A percentile compares a stretch with the other conserved stretches of the same genome.
Conservation (phyloP, 352 stramenopile species). For the Blastocystis hominis region DNA sequence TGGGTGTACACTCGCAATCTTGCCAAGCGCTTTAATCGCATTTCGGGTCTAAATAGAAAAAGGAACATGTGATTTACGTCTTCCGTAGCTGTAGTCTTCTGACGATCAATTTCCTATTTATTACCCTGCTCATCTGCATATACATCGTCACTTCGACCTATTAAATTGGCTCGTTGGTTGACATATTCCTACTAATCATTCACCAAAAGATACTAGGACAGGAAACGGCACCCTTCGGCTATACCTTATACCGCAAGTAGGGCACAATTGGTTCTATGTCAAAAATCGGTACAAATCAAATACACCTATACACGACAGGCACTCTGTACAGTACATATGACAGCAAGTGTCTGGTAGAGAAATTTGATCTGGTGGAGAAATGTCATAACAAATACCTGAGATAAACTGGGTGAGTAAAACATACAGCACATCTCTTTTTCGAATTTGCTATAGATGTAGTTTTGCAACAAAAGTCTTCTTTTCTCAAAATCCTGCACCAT, state of each 20-base stretch:
- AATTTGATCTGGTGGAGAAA: not conserved
- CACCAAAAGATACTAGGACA: too few relatives aligned
- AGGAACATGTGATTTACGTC: not conserved
- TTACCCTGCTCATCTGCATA: not conserved
- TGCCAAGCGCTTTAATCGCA: not conserved
- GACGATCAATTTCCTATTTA: not conserved
- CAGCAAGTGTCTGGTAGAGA: not conserved
- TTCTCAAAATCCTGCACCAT: not conserved
- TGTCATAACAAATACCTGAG: conserved; percentile 18
- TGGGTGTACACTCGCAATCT: not conserved
- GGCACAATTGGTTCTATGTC: conserved; percentile 8
- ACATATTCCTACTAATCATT: too few relatives aligned
- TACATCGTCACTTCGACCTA: too few relatives aligned
- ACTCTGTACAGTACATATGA: not conserved
- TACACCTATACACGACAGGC: not conserved
- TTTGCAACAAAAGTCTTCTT: not conserved
- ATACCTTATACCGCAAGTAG: not conserved
- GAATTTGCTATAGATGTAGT: not conserved
- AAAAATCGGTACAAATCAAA: not conserved
- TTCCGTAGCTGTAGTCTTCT: not conserved
- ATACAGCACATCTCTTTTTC: not conserved
- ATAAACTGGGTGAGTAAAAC: not conserved
- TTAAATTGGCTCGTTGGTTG: too few relatives aligned
- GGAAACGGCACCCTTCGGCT: not conserved
- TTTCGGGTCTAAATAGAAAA: not conserved